Evolutionary conservation across 164 flowering plant genomes (phyloP).

Genomic region (Buxus sempervirens): DNA sequence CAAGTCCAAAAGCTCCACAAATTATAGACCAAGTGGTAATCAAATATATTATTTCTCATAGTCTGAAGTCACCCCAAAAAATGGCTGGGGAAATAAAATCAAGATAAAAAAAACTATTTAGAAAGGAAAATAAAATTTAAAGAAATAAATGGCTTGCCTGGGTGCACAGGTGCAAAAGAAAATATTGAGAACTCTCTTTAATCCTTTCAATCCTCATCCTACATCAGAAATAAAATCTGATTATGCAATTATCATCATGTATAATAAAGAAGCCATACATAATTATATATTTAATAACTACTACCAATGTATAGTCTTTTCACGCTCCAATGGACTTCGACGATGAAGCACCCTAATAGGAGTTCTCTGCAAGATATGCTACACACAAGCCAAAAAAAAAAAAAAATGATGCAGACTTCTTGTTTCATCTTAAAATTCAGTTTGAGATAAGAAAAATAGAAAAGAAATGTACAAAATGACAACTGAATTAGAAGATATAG

Average conservation of each 20-base stretch:
- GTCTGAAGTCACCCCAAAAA: no score
- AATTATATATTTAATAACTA: background rate
- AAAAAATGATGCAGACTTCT: background rate
- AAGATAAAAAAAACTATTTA: background rate
- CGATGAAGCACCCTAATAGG: slow-evolving; percentile 97
- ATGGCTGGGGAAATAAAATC: background rate
- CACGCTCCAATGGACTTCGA: slow-evolving; percentile 92
- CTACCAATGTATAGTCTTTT: slow-evolving; percentile 84
- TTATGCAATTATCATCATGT: slow-evolving; percentile 5
- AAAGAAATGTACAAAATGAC: no score
- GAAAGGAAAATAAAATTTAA: background rate
- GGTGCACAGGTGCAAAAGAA: slow-evolving; percentile 84
- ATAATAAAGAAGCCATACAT: background rate
- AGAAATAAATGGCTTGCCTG: slow-evolving; percentile 50
- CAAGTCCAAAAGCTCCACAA: no score
- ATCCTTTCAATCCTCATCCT: slow-evolving; percentile 88
- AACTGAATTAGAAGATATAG: no score
- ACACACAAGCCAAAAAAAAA: slow-evolving; percentile 11
- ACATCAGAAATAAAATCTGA: slow-evolving; percentile 6
- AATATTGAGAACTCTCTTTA: slow-evolving; percentile 71
- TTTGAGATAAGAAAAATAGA: no score
- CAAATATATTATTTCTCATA: no score
- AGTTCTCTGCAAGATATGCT: slow-evolving; percentile 79
- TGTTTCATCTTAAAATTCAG: background rate
- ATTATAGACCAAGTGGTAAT: no score